These are phyloP conservation scores for Penicillium janthinellum DNA, from an alignment of 2,329 filamentous ascomycete species.

Conservation along the genomic window DNA sequence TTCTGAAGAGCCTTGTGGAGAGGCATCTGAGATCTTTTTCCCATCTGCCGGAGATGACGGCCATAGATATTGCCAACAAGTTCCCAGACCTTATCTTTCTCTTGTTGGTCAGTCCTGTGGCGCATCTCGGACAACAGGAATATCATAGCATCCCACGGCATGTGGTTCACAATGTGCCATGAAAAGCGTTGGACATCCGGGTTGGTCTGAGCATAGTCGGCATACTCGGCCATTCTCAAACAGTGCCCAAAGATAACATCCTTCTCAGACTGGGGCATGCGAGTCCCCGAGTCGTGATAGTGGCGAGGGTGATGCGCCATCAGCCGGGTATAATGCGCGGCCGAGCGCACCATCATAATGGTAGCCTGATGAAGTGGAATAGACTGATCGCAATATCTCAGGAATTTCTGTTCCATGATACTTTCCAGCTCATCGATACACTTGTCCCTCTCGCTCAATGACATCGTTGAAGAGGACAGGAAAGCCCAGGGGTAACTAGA, in stretches of 20 bases:
- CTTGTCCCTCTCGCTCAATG: slow-evolving; percentile 26
- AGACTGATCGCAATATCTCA: slow-evolving; percentile 41
- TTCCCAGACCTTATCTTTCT: slow-evolving; percentile 48
- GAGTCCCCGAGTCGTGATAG: slow-evolving; percentile 27
- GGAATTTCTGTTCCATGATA: slow-evolving; percentile 38
- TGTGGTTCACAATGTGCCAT: slow-evolving; percentile 52
- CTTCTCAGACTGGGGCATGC: slow-evolving; percentile 24
- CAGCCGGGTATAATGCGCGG: slow-evolving; percentile 48
- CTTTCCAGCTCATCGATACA: slow-evolving; percentile 40
- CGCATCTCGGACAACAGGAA: slow-evolving; percentile 51
- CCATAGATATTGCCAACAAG: slow-evolving; percentile 48
- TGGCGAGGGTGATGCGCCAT: slow-evolving; percentile 49
- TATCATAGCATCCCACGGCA: slow-evolving; percentile 57
- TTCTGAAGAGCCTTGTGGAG: slow-evolving; percentile 29
- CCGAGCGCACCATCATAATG: slow-evolving; percentile 47
- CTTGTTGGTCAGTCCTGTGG: slow-evolving; percentile 38
- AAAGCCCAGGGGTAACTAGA: slow-evolving; percentile 27
- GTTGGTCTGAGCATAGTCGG: slow-evolving; percentile 33
- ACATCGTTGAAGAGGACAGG: slow-evolving; percentile 22
- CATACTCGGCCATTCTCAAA: slow-evolving; percentile 36
- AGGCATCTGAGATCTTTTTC: slow-evolving; percentile 18
- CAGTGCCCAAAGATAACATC: slow-evolving; percentile 37
- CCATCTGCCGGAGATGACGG: slow-evolving; percentile 37
- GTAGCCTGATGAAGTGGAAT: slow-evolving; percentile 51
- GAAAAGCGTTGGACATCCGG: slow-evolving; percentile 44